These are phyloP conservation scores for Magnolia changhungtana DNA, from an alignment of 164 flowering plant species.

Conservation along the genomic window DNA sequence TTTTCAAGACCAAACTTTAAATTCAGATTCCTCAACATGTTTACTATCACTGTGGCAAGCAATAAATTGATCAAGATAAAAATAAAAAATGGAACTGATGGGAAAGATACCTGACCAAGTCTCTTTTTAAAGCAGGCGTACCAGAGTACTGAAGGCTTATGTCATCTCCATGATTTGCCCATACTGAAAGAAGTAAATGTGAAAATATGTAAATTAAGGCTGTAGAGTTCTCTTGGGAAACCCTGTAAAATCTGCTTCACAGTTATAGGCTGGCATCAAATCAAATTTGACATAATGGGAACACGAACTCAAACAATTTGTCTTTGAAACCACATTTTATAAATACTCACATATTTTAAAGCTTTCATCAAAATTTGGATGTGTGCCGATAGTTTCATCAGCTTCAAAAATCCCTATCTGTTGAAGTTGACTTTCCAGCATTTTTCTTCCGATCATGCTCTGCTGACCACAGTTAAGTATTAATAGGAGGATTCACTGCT, in stretches of 20 bases:
- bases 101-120: slow-evolving; percentile 74
- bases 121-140: slow-evolving; percentile 97
- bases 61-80: not conserved
- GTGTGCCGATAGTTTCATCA: slow-evolving; percentile 65
- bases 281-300: not conserved
- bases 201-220: not conserved
- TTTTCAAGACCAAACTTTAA: too few relatives aligned
- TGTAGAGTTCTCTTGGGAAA: not conserved
- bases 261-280: not conserved
- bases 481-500: not conserved
- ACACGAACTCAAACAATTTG: not conserved
- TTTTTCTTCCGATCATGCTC: slow-evolving; percentile 94
- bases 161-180: slow-evolving; percentile 99
- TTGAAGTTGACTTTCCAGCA: slow-evolving; percentile 76
- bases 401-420: slow-evolving; percentile 74
- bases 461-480: slow-evolving; percentile 23
- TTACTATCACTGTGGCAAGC: not conserved
- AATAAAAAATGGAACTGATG: not conserved
- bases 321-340: not conserved
- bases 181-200: slow-evolving; percentile 43
- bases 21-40: too few relatives aligned
- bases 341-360: slow-evolving; percentile 72
- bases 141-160: slow-evolving; percentile 96
- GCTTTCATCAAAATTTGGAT: slow-evolving; percentile 73
- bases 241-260: not conserved